These are phyloP conservation scores for Candida pseudoglaebosa DNA, from an alignment of 805 yeast species.

Conservation along the genomic window DNA sequence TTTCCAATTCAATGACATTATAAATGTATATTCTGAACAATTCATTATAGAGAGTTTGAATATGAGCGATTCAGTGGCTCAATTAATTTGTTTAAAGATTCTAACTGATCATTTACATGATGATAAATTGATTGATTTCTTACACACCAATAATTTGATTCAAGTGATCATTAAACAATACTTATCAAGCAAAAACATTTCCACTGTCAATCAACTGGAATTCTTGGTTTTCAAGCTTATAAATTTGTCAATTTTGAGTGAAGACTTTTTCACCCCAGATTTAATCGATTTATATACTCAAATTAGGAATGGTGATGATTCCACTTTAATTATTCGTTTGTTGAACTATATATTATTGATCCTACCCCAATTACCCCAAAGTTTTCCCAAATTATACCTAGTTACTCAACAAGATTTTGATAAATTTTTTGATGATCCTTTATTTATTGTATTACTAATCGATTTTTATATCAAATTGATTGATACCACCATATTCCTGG, in stretches of 20 bases:
- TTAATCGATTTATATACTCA: slow-evolving; percentile 8
- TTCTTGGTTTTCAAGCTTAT: slow-evolving; percentile 2
- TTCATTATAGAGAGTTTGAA: slow-evolving; percentile 12
- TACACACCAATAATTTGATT: slow-evolving; percentile 4
- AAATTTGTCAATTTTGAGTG: background rate
- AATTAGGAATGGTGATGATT: slow-evolving; percentile 9
- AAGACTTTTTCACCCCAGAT: background rate
- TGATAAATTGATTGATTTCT: slow-evolving; percentile 5
- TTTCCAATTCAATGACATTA: slow-evolving; percentile 12
- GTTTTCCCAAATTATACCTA: slow-evolving; percentile 7
- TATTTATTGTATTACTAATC: slow-evolving; percentile 21
- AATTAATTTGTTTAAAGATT: slow-evolving; percentile 9
- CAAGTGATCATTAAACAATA: background rate
- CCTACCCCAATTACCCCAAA: slow-evolving; percentile 10
- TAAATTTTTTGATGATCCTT: slow-evolving; percentile 19
- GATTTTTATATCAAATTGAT: slow-evolving; percentile 23
- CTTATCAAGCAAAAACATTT: slow-evolving; percentile 5
- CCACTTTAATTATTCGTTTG: slow-evolving; percentile 17
- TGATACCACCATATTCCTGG: slow-evolving; percentile 3
- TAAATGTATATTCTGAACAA: slow-evolving; percentile 14
- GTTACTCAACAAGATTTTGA: slow-evolving; percentile 14
- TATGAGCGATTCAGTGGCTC: background rate
- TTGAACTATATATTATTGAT: slow-evolving; percentile 16
- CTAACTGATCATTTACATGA: slow-evolving; percentile 7
- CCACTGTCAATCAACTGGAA: slow-evolving; percentile 11